Evolutionary conservation across 2,329 filamentous ascomycete genomes (phyloP), one percentile per base, ranked within the genome.

Genomic region (Alternaria rosae): DNA sequence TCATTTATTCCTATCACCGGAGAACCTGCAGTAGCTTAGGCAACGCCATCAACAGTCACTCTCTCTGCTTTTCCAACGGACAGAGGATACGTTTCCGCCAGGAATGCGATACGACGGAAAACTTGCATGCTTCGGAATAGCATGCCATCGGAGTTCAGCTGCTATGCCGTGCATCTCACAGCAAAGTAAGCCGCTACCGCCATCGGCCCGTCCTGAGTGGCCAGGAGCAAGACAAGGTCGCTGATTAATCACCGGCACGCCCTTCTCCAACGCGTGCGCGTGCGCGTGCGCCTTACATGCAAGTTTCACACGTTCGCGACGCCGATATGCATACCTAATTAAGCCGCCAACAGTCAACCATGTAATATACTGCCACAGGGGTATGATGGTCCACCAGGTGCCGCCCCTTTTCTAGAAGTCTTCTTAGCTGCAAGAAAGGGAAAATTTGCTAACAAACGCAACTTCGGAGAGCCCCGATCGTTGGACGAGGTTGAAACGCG

Each of bases 231-330:
- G 50, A 42, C 59, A 8, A 38, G 21, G 25, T 54, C 62, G 48
- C 54, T 70, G 64, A 65, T 47, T 53, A 67, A 67, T 69, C 53
- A 41, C 26, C 45, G 21, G 59, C 67, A 59, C 67, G 66, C 70
- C 68, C 64, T 72, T 70, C 62, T 26, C 17, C 23, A 32, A 23
- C 17, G 50, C n/a, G 35, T 45, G 38, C 48, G 50, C n/a, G 35
- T 45, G 38, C 48, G 20, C 45, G 30, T 47, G 41, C 69, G 67
- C 68, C 65, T 67, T 70, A 69, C 50, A 32, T 54, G 17, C 41
- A 26, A 55, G 17, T 50, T 13, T 57, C 10, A 47, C 28, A 51
- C 47, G 54, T 48, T 35, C 45, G 28, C 25, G 13, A 47, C 20
- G 52, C 52, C 23, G 51, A 55, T 44, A 26, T 61, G 62, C 54